phyloP scores from a whole-genome alignment of 441 rosid genomes.

The Erodium trifolium region DNA sequence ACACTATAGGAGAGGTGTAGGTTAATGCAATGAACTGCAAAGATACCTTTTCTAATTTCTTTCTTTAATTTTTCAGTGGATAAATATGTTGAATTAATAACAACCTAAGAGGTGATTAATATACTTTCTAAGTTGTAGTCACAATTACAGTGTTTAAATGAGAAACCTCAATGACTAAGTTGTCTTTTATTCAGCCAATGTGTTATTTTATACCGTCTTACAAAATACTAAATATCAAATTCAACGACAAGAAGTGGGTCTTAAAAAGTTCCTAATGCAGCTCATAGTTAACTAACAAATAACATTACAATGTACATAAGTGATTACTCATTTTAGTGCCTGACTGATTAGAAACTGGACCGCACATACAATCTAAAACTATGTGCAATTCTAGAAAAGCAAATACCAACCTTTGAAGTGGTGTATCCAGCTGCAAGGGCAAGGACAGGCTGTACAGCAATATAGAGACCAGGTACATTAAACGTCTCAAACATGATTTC shows the following conservation, averaged over 20 bases:
- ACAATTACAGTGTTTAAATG: background rate
- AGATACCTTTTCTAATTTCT: conserved; percentile 1
- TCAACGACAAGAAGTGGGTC: background rate
- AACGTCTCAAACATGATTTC: conserved; percentile 99
- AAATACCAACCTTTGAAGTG: conserved; percentile 68
- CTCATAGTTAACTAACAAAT: background rate
- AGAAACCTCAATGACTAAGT: background rate
- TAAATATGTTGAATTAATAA: too few relatives aligned
- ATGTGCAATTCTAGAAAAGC: background rate
- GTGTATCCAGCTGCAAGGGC: conserved; percentile 99
- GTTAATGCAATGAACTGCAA: conserved; percentile 36
- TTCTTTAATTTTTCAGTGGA: background rate
- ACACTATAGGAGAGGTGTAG: conserved; percentile 46
- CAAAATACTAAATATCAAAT: background rate
- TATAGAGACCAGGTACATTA: conserved; percentile 90
- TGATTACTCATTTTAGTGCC: conserved; percentile 1
- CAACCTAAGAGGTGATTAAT: background rate
- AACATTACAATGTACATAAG: background rate
- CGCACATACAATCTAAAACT: background rate
- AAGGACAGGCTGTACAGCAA: conserved; percentile 93
- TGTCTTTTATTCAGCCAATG: background rate
- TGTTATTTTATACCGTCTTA: background rate
- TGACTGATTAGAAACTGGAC: background rate
- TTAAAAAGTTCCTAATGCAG: background rate
- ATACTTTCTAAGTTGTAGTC: background rate